Conservation (phyloP, 768 basidiomycete species). For the Neoboletus brunneissimus region DNA sequence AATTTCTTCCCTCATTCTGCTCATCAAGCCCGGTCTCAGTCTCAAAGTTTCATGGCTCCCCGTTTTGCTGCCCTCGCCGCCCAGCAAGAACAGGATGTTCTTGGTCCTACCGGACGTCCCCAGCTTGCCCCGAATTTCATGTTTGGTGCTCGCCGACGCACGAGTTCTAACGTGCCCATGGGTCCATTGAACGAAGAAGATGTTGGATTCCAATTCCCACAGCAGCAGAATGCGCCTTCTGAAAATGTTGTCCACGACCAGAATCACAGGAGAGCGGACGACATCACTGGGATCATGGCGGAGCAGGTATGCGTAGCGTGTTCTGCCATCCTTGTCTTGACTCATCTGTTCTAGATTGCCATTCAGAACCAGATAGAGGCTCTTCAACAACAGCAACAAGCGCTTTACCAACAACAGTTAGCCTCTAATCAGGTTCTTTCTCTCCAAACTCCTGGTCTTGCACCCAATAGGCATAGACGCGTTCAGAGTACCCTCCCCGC, state of each 20-base stretch:
- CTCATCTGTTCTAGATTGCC: constrained; percentile 59
- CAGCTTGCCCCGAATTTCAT: constrained; percentile 90
- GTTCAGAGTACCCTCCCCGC: constrained; percentile 83
- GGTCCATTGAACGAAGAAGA: constrained; percentile 81
- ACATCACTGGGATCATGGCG: constrained; percentile 89
- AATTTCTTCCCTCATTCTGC: constrained; percentile 44
- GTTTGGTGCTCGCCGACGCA: constrained; percentile 67
- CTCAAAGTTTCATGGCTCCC: constrained; percentile 84
- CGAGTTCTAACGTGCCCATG: constrained; percentile 52
- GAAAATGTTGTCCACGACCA: constrained; percentile 31
- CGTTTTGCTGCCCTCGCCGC: constrained; percentile 80
- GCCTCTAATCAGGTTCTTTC: constrained; percentile 84
- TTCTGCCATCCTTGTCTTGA: constrained; percentile 1
- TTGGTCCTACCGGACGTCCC: constrained; percentile 78
- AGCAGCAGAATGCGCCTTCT: constrained; percentile 46
- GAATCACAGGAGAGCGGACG: constrained; percentile 56
- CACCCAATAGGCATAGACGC: constrained; percentile 72
- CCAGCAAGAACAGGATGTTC: constrained; percentile 60
- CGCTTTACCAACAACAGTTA: constrained; percentile 85
- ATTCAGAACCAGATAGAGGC: constrained; percentile 89
- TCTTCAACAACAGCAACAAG: constrained; percentile 87
- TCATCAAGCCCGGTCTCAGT: constrained; percentile 72
- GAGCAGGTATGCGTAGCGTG: constrained; percentile 70
- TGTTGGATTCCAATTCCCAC: constrained; percentile 78
- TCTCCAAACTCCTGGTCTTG: constrained; percentile 73